These are phyloP conservation scores for Paecilomyces sp. DNA, from an alignment of 2,329 filamentous ascomycete genomes.

Conservation along the genomic window DNA sequence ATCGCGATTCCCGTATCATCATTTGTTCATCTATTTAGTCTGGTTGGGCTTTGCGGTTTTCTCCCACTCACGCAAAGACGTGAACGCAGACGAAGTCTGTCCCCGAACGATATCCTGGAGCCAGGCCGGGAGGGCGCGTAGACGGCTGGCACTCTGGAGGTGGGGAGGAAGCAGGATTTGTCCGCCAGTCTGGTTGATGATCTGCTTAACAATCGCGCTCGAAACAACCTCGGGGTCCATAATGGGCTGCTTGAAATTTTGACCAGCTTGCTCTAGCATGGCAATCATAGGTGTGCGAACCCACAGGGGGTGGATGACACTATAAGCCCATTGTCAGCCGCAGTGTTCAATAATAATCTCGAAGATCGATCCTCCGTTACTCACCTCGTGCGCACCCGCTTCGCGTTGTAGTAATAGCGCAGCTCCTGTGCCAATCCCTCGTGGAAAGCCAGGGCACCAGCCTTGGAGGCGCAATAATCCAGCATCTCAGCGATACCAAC, in stretches of 20 bases:
- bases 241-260: constrained; percentile 24
- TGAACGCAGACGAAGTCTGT: constrained; percentile 16
- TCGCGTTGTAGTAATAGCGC: constrained; percentile 26
- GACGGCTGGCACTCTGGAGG: constrained; percentile 15
- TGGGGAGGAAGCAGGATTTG: constrained; percentile 42
- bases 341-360: neutral
- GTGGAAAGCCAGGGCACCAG: constrained; percentile 47
- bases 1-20: neutral
- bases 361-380: neutral
- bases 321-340: constrained; percentile 9
- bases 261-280: constrained; percentile 24
- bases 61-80: constrained; percentile 11
- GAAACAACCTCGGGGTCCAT: constrained; percentile 36
- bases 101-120: constrained; percentile 35
- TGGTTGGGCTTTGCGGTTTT: neutral
- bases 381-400: constrained; percentile 32
- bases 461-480: constrained; percentile 48
- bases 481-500: constrained; percentile 41
- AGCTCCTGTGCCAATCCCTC: constrained; percentile 40
- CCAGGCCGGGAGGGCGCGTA: constrained; percentile 37
- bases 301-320: constrained; percentile 33
- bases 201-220: constrained; percentile 43
- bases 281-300: constrained; percentile 43
- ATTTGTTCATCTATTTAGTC: neutral
- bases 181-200: constrained; percentile 43